A percentile compares a stretch with the other conserved stretches of the same genome.
These are phyloP conservation scores for Xylaria castorea DNA, from an alignment of 495 filamentous ascomycete species.

Conservation along the genomic window DNA sequence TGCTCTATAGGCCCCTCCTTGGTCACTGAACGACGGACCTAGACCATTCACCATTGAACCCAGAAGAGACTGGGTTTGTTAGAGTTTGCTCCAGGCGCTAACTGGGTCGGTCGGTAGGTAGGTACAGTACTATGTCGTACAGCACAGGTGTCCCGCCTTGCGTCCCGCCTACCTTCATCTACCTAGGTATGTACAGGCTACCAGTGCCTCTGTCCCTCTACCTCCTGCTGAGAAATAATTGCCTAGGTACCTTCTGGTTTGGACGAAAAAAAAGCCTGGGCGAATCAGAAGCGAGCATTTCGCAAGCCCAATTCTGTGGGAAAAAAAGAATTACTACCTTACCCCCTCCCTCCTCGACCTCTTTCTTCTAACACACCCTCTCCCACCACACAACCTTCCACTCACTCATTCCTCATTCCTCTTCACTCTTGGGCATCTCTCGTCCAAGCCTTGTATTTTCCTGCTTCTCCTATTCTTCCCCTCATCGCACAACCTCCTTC, in stretches of 20 bases:
- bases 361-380: conserved; percentile 35
- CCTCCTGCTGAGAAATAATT: conserved; percentile 22
- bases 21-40: neutral
- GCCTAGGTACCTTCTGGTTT: conserved; percentile 10
- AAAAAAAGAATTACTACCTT: conserved; percentile 29
- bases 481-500: conserved; percentile 42
- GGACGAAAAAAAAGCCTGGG: conserved; percentile 13
- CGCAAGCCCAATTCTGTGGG: conserved; percentile 23
- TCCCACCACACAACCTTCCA: conserved; percentile 37
- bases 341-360: conserved; percentile 24
- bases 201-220: neutral
- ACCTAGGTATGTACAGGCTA: neutral
- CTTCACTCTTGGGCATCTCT: conserved; percentile 29
- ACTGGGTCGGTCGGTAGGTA: neutral
- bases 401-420: conserved; percentile 26
- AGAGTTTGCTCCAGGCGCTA: conserved; percentile 5
- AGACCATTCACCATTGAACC: neutral
- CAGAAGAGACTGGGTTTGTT: conserved; percentile 12
- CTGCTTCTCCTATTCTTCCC: conserved; percentile 30
- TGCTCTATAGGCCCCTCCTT: conserved; percentile 3
- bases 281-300: conserved; percentile 23
- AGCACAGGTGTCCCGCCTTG: conserved; percentile 2
- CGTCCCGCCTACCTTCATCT: neutral
- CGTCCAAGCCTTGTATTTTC: conserved; percentile 19
- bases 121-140: conserved; percentile 11